phyloP scores from a whole-genome alignment of 2,329 filamentous ascomycete species.

The Calonectria pteridis region DNA sequence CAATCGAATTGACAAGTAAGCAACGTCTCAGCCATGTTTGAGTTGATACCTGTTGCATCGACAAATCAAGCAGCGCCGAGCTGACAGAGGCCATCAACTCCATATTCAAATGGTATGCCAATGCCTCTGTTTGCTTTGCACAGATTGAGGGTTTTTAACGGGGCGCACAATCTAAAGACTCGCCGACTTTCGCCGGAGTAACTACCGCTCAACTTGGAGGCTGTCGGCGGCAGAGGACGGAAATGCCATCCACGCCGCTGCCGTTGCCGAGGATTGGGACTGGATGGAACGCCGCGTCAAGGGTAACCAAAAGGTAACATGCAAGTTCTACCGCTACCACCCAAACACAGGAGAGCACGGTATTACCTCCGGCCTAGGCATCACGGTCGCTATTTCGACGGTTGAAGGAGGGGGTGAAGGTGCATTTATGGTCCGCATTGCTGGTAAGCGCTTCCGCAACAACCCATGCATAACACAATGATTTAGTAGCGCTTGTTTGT shows the following conservation, averaged over 20 bases:
- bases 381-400: background rate
- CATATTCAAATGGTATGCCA: slow-evolving; percentile 3
- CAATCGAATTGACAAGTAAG: background rate
- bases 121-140: background rate
- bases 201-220: background rate
- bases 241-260: background rate
- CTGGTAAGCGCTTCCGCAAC: too few relatives aligned
- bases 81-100: background rate
- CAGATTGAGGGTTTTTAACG: background rate
- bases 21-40: background rate
- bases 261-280: background rate
- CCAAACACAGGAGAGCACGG: background rate
- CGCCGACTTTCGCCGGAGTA: too few relatives aligned
- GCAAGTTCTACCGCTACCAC: background rate
- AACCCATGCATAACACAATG: too few relatives aligned
- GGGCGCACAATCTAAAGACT: background rate
- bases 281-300: background rate
- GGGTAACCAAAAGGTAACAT: background rate
- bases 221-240: background rate
- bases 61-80: background rate
- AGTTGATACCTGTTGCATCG: background rate
- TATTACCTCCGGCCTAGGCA: background rate
- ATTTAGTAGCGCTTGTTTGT: too few relatives aligned
- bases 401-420: background rate
- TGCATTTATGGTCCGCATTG: background rate